Evolutionary conservation across 2,329 filamentous ascomycete species (phyloP), one percentile per base, ranked within the genome.

Genomic region (Ophiosphaerella korrae): DNA sequence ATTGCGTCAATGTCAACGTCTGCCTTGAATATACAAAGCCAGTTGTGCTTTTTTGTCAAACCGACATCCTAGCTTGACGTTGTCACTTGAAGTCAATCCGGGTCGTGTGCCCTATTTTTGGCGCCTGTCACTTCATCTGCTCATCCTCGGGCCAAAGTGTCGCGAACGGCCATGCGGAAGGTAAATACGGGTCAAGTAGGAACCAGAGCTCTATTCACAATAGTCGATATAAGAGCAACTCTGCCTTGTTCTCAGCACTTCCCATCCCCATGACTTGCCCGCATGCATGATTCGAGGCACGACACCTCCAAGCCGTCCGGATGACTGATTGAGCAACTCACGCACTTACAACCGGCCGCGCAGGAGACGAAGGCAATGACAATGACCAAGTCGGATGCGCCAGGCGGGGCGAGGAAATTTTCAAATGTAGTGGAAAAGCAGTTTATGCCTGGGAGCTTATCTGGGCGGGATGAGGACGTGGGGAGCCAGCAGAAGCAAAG

Each of bases 291-390:
- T n/a, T 50, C 53, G 53, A 58, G 50, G 59, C 55, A 55, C 51
- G 45, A 48, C 52, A 49, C 40, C 45, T 52, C 57, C 50, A 43
- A 52, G 51, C 53, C 57, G 54, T 45, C 36, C 43, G 37, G 33
- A 47, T 52, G 53, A 48, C 49, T 29, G 26, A 42, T 33, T 46
- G 55, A 55, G 51, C 44, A 45, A 57, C 54, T 52, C 40, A 58
- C 56, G 51, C 62, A 54, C 52, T n/a, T 32, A 39, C 50, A 61
- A 48, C 62, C 60, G 62, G 62, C 64, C 62, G 64, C 61, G 64
- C 58, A 63, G 53, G 42, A 55, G 48, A 37, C 48, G 38, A 23
- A 23, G 35, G 33, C 35, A 50, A 52, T 42, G 37, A 53, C 26
- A 29, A 29, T 8, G 26, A 11, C 26, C 26, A 8, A 60, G 53